Evolutionary conservation across 345 rosid species (phyloP).

Genomic region (Litchi chinensis): DNA sequence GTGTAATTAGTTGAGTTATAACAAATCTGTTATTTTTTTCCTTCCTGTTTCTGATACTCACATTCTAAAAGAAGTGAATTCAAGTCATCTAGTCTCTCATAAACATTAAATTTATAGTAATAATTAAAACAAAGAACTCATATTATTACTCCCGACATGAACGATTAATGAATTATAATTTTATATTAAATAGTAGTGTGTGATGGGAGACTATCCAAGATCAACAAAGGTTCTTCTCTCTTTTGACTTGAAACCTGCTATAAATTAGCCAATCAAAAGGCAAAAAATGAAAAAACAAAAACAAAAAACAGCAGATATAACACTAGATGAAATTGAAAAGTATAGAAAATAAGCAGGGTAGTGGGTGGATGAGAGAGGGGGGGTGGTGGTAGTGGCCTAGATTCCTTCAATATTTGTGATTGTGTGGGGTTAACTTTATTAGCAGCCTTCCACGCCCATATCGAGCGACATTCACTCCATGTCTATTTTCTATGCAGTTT

Average conservation of each 20-base stretch:
- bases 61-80: no score
- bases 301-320: not conserved
- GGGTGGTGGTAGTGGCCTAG: constrained; percentile 7
- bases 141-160: no score
- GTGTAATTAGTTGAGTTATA: no score
- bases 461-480: constrained; percentile 7
- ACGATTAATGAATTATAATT: no score
- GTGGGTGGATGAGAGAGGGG: constrained; percentile 16
- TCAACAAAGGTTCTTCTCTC: not conserved
- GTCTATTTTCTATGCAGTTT: not conserved
- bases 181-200: no score
- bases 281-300: not conserved
- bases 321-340: not conserved
- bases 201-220: no score
- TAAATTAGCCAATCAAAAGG: not conserved
- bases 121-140: no score
- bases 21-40: no score
- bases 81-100: no score
- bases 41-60: no score
- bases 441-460: constrained; percentile 22
- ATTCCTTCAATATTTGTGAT: constrained; percentile 10
- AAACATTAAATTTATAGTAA: no score
- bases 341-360: not conserved
- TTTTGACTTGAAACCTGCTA: not conserved
- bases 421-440: constrained; percentile 14